A percentile compares a stretch with the other conserved stretches of the same genome.
These are phyloP conservation scores for Wickerhamiella kazuoi DNA, from an alignment of 805 yeast genomes.

Conservation along the genomic window DNA sequence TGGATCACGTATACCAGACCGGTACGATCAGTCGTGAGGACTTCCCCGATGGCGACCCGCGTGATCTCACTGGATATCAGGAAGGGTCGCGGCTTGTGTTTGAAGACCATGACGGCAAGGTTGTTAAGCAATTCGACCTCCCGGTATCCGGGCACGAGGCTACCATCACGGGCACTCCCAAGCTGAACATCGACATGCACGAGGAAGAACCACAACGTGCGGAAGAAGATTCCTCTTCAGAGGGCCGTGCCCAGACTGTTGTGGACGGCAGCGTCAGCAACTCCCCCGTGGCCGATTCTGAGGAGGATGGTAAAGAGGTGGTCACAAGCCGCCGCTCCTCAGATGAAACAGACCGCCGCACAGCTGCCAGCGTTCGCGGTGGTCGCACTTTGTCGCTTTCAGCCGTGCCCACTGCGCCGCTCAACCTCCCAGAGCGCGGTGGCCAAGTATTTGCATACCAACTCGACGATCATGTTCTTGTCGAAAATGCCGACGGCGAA, in stretches of 20 bases:
- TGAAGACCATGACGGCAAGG: constrained; percentile 75
- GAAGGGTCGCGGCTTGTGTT: constrained; percentile 57
- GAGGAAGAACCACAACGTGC: background rate
- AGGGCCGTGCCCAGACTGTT: background rate
- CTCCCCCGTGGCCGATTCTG: background rate
- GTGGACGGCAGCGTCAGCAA: background rate
- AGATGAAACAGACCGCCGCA: too few species aligned
- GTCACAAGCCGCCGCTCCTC: background rate
- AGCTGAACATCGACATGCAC: background rate
- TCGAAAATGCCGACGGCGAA: constrained; percentile 88
- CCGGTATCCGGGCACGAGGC: constrained; percentile 7
- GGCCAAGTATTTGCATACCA: constrained; percentile 41
- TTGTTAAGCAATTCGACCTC: constrained; percentile 37
- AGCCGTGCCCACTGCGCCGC: background rate
- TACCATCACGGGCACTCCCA: background rate
- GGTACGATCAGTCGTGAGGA: constrained; percentile 9
- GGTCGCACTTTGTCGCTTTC: background rate
- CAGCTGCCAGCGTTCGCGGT: background rate
- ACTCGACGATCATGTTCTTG: constrained; percentile 55
- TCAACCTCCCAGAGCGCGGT: constrained; percentile 6
- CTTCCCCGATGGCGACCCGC: constrained; percentile 13
- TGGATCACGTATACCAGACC: constrained; percentile 9
- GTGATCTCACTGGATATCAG: constrained; percentile 31
- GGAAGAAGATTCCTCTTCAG: background rate
- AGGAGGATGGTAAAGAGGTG: background rate